These are phyloP conservation scores for Dichotomopilus funicola DNA, from an alignment of 2,329 filamentous ascomycete genomes.

Conservation along the genomic window DNA sequence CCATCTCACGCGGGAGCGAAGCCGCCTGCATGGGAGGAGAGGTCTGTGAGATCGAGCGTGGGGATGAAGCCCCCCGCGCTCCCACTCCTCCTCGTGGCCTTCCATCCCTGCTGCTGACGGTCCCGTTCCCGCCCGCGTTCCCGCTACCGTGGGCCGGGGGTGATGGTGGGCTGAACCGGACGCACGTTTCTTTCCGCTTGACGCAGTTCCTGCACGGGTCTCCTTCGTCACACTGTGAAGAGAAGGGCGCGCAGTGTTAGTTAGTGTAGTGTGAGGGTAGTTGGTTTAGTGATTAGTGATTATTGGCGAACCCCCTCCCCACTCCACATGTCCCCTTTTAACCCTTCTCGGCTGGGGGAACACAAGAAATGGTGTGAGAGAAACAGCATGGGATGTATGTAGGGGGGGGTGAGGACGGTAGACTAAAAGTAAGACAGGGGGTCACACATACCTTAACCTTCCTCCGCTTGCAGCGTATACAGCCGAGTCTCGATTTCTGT, in stretches of 20 bases:
- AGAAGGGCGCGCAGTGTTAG: no score
- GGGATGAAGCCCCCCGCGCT: no score
- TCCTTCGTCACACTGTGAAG: conserved; percentile 26
- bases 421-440: not conserved
- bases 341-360: no score
- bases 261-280: no score
- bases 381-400: not conserved
- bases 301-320: not conserved
- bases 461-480: conserved; percentile 25
- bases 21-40: not conserved
- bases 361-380: no score
- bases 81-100: no score
- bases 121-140: no score
- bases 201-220: conserved; percentile 26
- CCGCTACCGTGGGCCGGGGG: not conserved
- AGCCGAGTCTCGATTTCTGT: conserved; percentile 27
- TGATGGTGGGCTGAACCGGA: conserved; percentile 5
- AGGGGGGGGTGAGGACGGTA: no score
- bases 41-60: not conserved
- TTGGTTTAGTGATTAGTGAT: not conserved
- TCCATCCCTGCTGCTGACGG: no score
- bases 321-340: no score
- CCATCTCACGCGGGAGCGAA: conserved; percentile 2
- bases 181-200: conserved; percentile 22
- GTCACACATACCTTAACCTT: conserved; percentile 26